Percentiles rank a stretch among this genome's conserved stretches.
Evolutionary conservation across 257 asterid genomes (phyloP).

Genomic region (Sherardia arvensis): DNA sequence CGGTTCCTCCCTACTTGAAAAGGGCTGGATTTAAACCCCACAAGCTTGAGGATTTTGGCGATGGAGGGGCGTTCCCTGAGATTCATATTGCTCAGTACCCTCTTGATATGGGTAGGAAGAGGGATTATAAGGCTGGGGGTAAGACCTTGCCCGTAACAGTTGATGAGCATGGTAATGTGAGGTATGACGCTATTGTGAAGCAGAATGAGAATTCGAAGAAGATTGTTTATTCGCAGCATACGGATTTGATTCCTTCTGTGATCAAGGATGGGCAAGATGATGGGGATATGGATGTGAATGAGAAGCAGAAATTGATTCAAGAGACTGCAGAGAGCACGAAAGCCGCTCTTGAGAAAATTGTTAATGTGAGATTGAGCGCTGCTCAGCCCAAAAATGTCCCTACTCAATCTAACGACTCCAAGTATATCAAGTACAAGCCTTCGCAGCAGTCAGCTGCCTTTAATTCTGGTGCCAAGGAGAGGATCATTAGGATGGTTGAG

Average conservation of each 20-base stretch:
- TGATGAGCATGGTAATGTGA: slow-evolving; percentile 76
- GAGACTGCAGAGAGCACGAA: slow-evolving; percentile 73
- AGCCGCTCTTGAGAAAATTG: slow-evolving; percentile 90
- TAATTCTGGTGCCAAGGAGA: slow-evolving; percentile 90
- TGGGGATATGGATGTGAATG: slow-evolving; percentile 67
- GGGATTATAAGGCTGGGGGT: slow-evolving; percentile 40
- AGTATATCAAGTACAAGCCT: slow-evolving; percentile 89
- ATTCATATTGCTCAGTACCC: slow-evolving; percentile 80
- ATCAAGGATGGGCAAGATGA: slow-evolving; percentile 46
- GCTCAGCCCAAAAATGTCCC: slow-evolving; percentile 94
- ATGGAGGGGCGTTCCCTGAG: slow-evolving; percentile 92
- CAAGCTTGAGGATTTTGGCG: slow-evolving; percentile 78
- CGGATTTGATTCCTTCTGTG: slow-evolving; percentile 67
- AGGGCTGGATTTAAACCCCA: slow-evolving; percentile 79
- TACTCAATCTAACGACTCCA: slow-evolving; percentile 56
- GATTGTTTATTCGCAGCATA: slow-evolving; percentile 70
- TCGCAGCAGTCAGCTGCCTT: slow-evolving; percentile 90
- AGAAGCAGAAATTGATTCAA: slow-evolving; percentile 68
- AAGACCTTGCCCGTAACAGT: slow-evolving; percentile 75
- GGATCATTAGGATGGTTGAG: slow-evolving; percentile 90
- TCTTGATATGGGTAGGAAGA: slow-evolving; percentile 69
- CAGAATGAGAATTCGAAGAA: slow-evolving; percentile 82
- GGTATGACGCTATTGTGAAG: slow-evolving; percentile 77
- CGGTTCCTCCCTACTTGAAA: slow-evolving; percentile 64
- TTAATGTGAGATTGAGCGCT: slow-evolving; percentile 79